A percentile compares a stretch with the other conserved stretches of the same genome.
Evolutionary conservation across 192 early-diverging fungal species (phyloP).

Genomic region (Gigaspora rosea): DNA sequence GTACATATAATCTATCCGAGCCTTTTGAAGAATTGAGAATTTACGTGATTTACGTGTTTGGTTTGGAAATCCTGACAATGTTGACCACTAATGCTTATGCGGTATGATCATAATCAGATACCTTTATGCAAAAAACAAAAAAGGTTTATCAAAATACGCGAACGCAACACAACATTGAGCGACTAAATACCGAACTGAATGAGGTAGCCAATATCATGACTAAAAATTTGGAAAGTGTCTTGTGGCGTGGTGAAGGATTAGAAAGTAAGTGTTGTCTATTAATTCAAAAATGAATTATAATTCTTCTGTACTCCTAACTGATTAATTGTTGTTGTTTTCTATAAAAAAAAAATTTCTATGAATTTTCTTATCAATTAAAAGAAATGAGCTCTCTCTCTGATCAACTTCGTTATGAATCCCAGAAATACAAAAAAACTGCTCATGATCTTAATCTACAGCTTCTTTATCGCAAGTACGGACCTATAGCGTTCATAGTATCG

Average conservation of each 20-base stretch:
- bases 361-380: constrained; percentile 16
- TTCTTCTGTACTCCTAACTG: not conserved
- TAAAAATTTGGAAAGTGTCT: constrained; percentile 94
- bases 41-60: not conserved
- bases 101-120: constrained; percentile 57
- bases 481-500: constrained; percentile 73
- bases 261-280: constrained; percentile 56
- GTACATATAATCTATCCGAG: constrained; percentile 44
- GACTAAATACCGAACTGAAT: constrained; percentile 92
- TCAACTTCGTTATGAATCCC: constrained; percentile 37
- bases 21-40: not conserved
- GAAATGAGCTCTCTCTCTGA: constrained; percentile 46
- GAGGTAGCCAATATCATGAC: constrained; percentile 99
- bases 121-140: constrained; percentile 98
- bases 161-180: constrained; percentile 87
- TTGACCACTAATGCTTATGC: not conserved
- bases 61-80: not conserved
- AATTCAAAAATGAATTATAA: too few species aligned
- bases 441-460: constrained; percentile 85
- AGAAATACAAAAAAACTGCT: constrained; percentile 85
- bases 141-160: constrained; percentile 94
- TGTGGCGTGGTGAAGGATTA: constrained; percentile 86
- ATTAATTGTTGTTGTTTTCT: not conserved
- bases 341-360: too few species aligned
- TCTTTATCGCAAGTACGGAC: constrained; percentile 93